Base-by-base conservation (phyloP, 2,329 filamentous ascomycete genomes). In the Aspergillus pseudoglaucus region DNA sequence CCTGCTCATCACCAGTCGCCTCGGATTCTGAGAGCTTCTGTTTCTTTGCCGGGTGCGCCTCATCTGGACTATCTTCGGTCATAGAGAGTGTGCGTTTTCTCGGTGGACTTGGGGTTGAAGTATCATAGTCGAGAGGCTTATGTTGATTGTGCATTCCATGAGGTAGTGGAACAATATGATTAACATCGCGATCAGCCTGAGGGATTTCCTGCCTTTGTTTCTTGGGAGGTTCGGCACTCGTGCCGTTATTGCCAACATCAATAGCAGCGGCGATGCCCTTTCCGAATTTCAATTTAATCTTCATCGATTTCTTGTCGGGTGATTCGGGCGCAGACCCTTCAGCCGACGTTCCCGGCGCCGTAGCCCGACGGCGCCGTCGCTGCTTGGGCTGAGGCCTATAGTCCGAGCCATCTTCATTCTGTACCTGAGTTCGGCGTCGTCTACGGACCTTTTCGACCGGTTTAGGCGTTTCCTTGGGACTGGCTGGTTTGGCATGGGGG, bases 301-400 rank as follows among this genome's bases (percentile, higher is more conserved):
- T 53, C 9, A 57, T 41, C 14, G 47, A 51, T 32, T 49, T 52
- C 37, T 46, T 42, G 23, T 44, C 32, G 27, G 41, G 12, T n/a
- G 51, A 22, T 23, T 47, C 30, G 7, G 42, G 18, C 10, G 39
- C 12, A 6, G 27, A 33, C 4, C n/a, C 44, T 25, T 44, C 12
- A 42, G 35, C 33, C 18, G 32, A 15, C 10, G 46, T 15, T 15
- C 39, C 42, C 17, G 46, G 9, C 18, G 32, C 38, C 17, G 46
- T 20, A n/a, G 43, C 46, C 14, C 50, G 57, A n/a, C 53, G 48
- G 9, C 57, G 51, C 39, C 58, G 58, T 38, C 53, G 54, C 12
- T 50, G 48, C 17, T 46, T 42, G 22, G 50, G 38, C 22, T 41
- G 43, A 22, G 50, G 38, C 18, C 39, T 42, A 18, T 46, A 48